These are phyloP conservation scores for Solanum tarijense DNA, from an alignment of 257 asterid genomes.

Conservation along the genomic window DNA sequence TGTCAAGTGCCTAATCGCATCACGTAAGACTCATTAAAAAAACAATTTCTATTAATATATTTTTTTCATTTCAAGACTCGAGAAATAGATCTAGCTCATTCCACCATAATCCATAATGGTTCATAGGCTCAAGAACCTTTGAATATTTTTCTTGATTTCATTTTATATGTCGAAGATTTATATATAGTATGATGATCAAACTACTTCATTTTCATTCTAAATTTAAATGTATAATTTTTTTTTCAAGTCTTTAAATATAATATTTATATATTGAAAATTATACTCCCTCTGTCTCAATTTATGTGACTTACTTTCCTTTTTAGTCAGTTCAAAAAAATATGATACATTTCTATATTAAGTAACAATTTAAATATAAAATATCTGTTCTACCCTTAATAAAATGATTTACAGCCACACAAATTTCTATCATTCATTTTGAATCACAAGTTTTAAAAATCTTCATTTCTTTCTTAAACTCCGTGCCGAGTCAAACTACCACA, in stretches of 20 bases:
- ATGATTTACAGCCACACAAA: too few relatives aligned
- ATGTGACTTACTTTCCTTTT: too few relatives aligned
- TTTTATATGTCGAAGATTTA: background rate
- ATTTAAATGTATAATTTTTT: background rate
- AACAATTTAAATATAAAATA: too few relatives aligned
- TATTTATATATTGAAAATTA: background rate
- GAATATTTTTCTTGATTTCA: background rate
- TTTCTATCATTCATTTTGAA: too few relatives aligned
- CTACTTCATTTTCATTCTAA: background rate
- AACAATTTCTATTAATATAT: background rate
- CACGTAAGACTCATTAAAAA: background rate
- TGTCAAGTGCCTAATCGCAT: too few relatives aligned
- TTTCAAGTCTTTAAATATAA: background rate
- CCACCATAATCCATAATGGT: background rate
- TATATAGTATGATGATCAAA: background rate
- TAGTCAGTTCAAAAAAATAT: too few relatives aligned
- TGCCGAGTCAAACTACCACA: too few relatives aligned
- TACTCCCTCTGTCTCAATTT: too few relatives aligned
- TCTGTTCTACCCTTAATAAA: too few relatives aligned
- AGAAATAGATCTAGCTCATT: background rate
- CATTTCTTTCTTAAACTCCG: too few relatives aligned
- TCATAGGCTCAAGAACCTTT: background rate
- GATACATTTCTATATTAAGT: too few relatives aligned
- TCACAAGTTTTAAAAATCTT: too few relatives aligned
- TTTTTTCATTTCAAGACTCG: background rate